These are phyloP conservation scores for Sambucus nigra DNA, from an alignment of 129 eudicot species.

Conservation along the genomic window DNA sequence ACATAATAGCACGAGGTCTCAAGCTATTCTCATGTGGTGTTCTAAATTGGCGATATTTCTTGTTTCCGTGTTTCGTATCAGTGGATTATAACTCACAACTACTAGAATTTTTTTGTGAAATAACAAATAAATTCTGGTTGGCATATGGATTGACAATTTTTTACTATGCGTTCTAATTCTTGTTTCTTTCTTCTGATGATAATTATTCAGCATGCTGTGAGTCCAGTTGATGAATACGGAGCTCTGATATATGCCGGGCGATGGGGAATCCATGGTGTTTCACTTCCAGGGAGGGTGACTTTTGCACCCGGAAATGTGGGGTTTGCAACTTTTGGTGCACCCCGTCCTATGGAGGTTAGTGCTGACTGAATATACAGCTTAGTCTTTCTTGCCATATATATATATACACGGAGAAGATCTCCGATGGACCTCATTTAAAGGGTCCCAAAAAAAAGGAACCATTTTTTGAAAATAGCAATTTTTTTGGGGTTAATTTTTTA, in stretches of 20 bases:
- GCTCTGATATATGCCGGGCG: conserved; percentile 83
- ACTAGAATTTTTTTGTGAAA: no score
- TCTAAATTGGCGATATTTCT: no score
- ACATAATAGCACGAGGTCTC: no score
- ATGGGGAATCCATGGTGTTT: conserved; percentile 91
- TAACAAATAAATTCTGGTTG: not conserved
- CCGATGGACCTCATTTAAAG: no score
- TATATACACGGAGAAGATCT: no score
- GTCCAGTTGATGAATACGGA: conserved; percentile 72
- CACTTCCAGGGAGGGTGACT: conserved; percentile 92
- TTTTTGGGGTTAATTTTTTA: no score
- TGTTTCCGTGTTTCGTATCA: no score
- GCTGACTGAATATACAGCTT: not conserved
- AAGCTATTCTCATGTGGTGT: no score
- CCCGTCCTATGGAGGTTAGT: conserved; percentile 93
- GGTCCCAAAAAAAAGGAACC: no score
- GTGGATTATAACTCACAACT: no score
- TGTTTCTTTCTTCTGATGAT: not conserved
- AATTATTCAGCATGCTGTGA: conserved; percentile 52
- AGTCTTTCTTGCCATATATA: not conserved
- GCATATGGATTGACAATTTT: not conserved
- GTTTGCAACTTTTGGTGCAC: conserved; percentile 92
- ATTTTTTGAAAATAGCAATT: no score
- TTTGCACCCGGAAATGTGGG: conserved; percentile 96
- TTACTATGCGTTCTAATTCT: not conserved